Evolutionary conservation across 2,329 filamentous ascomycete species (phyloP), one percentile per base, ranked within the genome.

Genomic region (Harringtonia aguacate): DNA sequence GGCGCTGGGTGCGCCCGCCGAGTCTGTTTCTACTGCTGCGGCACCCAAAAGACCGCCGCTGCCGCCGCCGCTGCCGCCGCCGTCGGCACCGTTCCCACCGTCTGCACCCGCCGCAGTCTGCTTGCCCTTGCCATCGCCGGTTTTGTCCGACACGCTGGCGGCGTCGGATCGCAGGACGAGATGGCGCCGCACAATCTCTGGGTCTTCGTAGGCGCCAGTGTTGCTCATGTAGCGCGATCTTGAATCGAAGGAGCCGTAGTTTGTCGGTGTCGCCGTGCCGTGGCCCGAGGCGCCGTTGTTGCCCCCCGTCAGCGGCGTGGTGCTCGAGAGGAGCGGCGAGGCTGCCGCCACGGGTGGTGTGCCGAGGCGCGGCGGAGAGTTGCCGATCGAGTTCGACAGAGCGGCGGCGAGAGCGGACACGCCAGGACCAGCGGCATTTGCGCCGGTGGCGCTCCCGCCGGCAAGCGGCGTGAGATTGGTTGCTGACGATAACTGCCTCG

Each of bases 151-250:
- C 30, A 70, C 65, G 43, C 73, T 70, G 3, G 69, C 68, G 28
- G 58, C 58, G 43, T 77, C 74, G 18, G 64, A 66, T 3, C 84
- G 80, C 56, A 83, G 78, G 18, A 95, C 86, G 55, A 94, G 66
- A 69, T 98, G 92, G 52, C 90, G 76, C 60, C 82, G 88, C 52
- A 98, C 77, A 43, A 97, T 86, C 59, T 95, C 89, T 15, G 88
- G 84, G 56, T 97, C 87, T 64, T 97, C 89, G 57, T 82, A 83
- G 5, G 82, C 79, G 20, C 71, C 78, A 34, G 69, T 64, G 5
- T 29, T 39, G 70, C 74, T 61, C 47, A 60, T 61, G 40, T 68
- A 60, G 40, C 73, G 75, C 34, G 74, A 72, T 51, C 81, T 75
- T 40, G 77, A 77, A 50, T 92, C 86, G 55, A 94, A 88, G 10